Conservation (phyloP, 169 alveolate genomes). For the Eimeria sp. region DNA sequence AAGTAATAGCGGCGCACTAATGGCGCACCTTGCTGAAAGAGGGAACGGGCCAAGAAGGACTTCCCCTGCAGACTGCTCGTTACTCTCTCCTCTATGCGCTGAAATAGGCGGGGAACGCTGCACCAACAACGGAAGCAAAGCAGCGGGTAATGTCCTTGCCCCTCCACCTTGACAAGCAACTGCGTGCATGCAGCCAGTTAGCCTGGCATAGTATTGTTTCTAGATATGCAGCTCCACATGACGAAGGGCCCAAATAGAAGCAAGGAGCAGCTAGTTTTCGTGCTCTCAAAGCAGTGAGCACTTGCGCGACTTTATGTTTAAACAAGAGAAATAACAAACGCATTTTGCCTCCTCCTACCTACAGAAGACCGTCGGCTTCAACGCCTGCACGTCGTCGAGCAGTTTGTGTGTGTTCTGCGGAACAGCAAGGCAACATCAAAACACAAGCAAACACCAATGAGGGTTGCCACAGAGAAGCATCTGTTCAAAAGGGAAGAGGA, state of each 20-base stretch:
- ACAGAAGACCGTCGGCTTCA: conserved; percentile 96
- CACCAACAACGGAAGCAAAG: conserved; percentile 11
- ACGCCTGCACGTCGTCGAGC: conserved; percentile 94
- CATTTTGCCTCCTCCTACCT: conserved; percentile 37
- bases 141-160: background rate
- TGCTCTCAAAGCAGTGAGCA: background rate
- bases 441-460: background rate
- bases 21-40: conserved; percentile 89
- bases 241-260: background rate
- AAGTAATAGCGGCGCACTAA: background rate
- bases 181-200: background rate
- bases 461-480: background rate
- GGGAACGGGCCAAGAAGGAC: conserved; percentile 86
- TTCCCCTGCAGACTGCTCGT: conserved; percentile 89
- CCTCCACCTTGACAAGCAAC: background rate
- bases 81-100: conserved; percentile 95
- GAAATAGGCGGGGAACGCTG: conserved; percentile 97
- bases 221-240: background rate
- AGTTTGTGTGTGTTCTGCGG: conserved; percentile 86
- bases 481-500: background rate
- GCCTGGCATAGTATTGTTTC: background rate
- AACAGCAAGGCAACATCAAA: background rate
- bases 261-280: background rate
- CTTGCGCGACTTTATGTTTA: background rate
- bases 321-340: background rate